Evolutionary conservation across 2,329 filamentous ascomycete genomes (phyloP), one percentile per base, ranked within the genome.

Genomic region (Trichoderma atrobrunneum): DNA sequence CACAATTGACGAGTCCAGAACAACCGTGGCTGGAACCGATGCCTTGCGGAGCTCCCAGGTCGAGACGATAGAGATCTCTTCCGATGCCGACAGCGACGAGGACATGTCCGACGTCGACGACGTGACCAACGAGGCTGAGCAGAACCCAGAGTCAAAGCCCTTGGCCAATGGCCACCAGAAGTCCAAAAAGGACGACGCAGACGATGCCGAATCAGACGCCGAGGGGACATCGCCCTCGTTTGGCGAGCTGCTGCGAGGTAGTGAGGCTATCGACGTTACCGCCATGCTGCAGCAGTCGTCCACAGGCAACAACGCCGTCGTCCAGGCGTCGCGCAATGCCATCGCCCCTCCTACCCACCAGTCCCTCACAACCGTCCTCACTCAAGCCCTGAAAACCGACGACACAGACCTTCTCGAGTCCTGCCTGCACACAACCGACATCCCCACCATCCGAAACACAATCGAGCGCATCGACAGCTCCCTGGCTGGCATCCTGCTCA

Each of bases 301-400:
- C 30, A 74, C 76, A 24, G 72, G 78, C 39, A 76, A 72, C 77
- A 75, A 34, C 60, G 75, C 81, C 51, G 77, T 81, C 16, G 74
- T 83, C 82, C 75, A 84, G 82, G 72, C 84, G 80, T 74, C 84
- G 59, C 81, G 82, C 78, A 84, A 84, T 73, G 81, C 83, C 70
- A 84, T 92, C 73, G 86, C 87, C 21, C 85, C 89, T 24, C 92
- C 91, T 14, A 91, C 90, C 14, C 91, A 92, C 72, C 90, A 93
- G 72, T 97, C 95, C 7, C 89, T 99, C 65, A 92, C 93, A 62
- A 97, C 94, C 6, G 94, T 98, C n/a, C 90, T 99, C 73, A 91
- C 94, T 16, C 95, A 98, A 82, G 94, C 96, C 7, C 90, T 99
- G 71, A 92, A 92, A 78, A 98, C 95, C 73, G 96, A 98, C 82